Evolutionary conservation across 176 grass and related monocot species (phyloP).

Genomic region (Calamus simplicifolius): DNA sequence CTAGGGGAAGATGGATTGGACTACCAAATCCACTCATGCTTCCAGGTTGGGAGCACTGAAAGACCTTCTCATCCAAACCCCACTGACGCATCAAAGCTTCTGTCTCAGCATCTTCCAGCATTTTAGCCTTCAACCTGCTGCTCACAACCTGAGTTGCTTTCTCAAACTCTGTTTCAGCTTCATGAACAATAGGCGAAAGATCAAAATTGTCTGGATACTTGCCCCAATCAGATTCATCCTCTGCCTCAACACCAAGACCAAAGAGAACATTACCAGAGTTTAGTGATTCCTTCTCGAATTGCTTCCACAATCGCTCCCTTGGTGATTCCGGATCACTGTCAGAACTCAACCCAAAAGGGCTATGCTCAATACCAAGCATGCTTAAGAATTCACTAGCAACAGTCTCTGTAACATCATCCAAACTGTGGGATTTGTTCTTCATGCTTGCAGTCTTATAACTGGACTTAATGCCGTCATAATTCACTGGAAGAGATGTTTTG

Average conservation of each 20-base stretch:
- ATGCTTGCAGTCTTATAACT: constrained; percentile 30
- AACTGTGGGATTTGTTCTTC: constrained; percentile 51
- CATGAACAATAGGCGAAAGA: constrained; percentile 51
- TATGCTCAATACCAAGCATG: constrained; percentile 75
- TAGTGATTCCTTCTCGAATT: constrained; percentile 88
- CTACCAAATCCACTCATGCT: constrained; percentile 64
- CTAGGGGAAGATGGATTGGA: constrained; percentile 58
- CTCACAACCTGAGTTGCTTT: constrained; percentile 27
- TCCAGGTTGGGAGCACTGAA: constrained; percentile 60
- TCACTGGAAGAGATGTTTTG: constrained; percentile 33
- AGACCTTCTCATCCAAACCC: constrained; percentile 60
- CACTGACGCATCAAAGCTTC: constrained; percentile 87
- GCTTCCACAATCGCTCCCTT: constrained; percentile 73
- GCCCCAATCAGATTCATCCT: constrained; percentile 25
- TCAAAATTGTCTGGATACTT: constrained; percentile 47
- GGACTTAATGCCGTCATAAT: constrained; percentile 29
- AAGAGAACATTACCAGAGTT: constrained; percentile 50
- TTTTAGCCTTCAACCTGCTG: constrained; percentile 45
- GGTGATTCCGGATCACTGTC: constrained; percentile 71
- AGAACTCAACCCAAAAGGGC: constrained; percentile 48
- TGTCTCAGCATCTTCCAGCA: constrained; percentile 75
- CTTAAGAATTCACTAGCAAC: constrained; percentile 82
- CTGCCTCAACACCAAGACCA: constrained; percentile 45
- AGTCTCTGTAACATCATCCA: constrained; percentile 57
- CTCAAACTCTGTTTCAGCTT: constrained; percentile 67